A percentile compares a stretch with the other conserved stretches of the same genome.
phyloP scores from a whole-genome alignment of 1,284 basidiomycete genomes.

The Boletus smithii region DNA sequence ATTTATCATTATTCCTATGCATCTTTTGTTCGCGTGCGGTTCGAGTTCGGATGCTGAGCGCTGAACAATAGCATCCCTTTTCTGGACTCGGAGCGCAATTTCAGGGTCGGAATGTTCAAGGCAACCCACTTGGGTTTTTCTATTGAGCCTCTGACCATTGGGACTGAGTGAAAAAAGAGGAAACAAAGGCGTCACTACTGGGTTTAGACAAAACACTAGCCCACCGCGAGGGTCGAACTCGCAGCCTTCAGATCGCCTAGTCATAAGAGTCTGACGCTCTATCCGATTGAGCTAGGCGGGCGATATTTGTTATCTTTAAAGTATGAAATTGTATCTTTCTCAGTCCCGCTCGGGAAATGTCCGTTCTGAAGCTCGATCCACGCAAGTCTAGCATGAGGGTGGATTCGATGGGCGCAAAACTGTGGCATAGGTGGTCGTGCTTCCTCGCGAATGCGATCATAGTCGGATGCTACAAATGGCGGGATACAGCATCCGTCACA shows the following conservation, averaged over 20 bases:
- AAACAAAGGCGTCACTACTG: no score
- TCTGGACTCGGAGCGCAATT: not conserved
- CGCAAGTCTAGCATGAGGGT: conserved; percentile 8
- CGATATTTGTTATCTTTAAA: conserved; percentile 17
- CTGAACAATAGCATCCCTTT: not conserved
- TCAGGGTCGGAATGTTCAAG: not conserved
- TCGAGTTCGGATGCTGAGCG: not conserved
- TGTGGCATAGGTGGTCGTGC: conserved; percentile 20
- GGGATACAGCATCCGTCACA: conserved; percentile 18
- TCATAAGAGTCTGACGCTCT: conserved; percentile 74
- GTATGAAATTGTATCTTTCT: not conserved
- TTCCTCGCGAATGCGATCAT: conserved; percentile 13
- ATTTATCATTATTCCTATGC: conserved; percentile 27
- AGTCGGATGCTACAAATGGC: conserved; percentile 10
- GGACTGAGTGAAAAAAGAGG: not conserved
- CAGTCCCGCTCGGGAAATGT: not conserved
- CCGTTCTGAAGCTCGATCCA: conserved; percentile 24
- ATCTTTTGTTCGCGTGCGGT: not conserved
- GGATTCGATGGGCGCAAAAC: conserved; percentile 24
- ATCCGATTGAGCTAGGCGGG: conserved; percentile 85
- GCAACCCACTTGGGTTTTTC: not conserved
- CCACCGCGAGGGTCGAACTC: conserved; percentile 91
- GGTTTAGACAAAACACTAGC: conserved; percentile 46
- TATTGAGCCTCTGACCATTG: no score
- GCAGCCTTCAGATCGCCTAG: conserved; percentile 75